phyloP scores from a whole-genome alignment of 352 stramenopile genomes.

The Pythium scleroteichum region DNA sequence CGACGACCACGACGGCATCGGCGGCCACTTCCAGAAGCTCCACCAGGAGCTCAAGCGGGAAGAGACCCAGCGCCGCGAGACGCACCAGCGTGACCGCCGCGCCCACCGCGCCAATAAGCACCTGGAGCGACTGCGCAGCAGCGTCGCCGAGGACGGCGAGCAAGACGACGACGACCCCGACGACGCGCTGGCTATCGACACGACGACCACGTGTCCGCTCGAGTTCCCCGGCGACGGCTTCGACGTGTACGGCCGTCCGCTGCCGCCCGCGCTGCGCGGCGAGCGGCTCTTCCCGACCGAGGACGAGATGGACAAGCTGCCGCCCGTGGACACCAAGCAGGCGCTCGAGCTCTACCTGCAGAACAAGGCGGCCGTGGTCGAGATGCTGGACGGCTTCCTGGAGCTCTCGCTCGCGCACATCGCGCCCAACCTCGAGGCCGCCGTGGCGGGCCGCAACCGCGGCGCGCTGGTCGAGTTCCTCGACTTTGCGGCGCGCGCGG shows the following conservation, averaged over 20 bases:
- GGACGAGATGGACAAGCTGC: constrained; percentile 54
- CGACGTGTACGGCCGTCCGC: constrained; percentile 36
- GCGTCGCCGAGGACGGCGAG: background rate
- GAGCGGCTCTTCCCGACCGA: constrained; percentile 48
- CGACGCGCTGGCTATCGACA: constrained; percentile 20
- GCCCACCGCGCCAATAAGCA: constrained; percentile 10
- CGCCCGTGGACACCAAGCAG: constrained; percentile 61
- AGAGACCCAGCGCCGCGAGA: constrained; percentile 20
- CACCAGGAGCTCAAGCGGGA: constrained; percentile 44
- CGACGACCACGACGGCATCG: constrained; percentile 43
- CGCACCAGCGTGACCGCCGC: background rate
- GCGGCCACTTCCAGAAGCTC: constrained; percentile 64
- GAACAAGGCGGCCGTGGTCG: constrained; percentile 53
- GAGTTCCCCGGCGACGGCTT: constrained; percentile 38
- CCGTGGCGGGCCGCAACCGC: constrained; percentile 43
- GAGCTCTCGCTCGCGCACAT: constrained; percentile 62
- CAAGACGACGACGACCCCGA: constrained; percentile 24
- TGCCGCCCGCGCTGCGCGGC: constrained; percentile 3
- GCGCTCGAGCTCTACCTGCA: constrained; percentile 56
- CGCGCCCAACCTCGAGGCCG: constrained; percentile 38
- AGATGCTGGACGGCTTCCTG: constrained; percentile 73
- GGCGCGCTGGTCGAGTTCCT: constrained; percentile 57
- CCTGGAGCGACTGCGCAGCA: constrained; percentile 3
- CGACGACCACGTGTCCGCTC: constrained; percentile 28
- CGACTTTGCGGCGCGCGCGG: constrained; percentile 61